Conservation (phyloP, 345 rosid species). For the Laguncularia racemosa region DNA sequence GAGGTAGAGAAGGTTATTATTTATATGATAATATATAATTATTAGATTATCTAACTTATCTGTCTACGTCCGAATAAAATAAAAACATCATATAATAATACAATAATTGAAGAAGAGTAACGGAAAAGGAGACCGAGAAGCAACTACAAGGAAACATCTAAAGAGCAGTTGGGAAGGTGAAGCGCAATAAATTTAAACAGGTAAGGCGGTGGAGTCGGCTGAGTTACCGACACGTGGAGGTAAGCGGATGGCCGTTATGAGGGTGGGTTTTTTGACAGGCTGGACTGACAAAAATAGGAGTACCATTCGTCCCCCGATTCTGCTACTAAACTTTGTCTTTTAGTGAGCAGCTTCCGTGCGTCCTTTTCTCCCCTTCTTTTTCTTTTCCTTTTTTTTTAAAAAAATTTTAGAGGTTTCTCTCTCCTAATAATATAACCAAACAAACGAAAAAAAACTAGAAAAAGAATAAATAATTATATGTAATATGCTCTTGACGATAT, state of each 20-base stretch:
- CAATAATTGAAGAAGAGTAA: too few relatives aligned
- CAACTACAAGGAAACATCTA: neutral
- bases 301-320: constrained; percentile 32
- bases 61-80: too few relatives aligned
- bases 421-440: too few relatives aligned
- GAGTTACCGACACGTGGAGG: constrained; percentile 28
- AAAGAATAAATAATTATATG: constrained; percentile 4
- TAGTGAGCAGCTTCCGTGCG: constrained; percentile 30
- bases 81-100: too few relatives aligned
- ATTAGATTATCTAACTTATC: too few relatives aligned
- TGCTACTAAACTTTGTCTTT: constrained; percentile 43
- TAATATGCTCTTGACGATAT: constrained; percentile 10
- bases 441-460: neutral
- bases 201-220: constrained; percentile 28
- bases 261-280: constrained; percentile 29
- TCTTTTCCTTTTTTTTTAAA: too few relatives aligned
- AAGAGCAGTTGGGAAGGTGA: neutral
- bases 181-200: constrained; percentile 3
- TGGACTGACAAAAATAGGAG: constrained; percentile 35
- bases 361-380: constrained; percentile 11
- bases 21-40: too few relatives aligned
- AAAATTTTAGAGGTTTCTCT: too few relatives aligned
- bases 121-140: neutral
- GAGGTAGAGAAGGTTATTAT: too few relatives aligned
- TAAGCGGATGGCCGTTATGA: constrained; percentile 24